Conservation (phyloP, 495 filamentous ascomycete genomes). For the Hypoxylon perforatum region DNA sequence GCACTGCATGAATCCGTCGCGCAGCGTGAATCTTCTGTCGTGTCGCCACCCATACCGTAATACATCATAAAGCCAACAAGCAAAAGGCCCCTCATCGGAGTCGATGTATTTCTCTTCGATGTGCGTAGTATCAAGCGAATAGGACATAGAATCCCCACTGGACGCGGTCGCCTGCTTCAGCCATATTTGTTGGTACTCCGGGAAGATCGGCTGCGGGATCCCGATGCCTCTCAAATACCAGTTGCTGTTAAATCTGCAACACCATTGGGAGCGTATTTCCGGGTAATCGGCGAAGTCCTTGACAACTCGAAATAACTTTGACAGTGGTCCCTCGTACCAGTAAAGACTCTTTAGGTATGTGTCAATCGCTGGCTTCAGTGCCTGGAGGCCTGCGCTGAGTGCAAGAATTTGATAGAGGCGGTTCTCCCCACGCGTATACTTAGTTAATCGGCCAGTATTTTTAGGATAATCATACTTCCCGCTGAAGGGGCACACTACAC, state of each 20-base stretch:
- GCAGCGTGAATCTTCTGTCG: too few species aligned
- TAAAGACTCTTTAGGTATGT: background rate
- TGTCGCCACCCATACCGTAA: background rate
- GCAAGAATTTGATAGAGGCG: background rate
- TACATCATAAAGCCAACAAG: conserved; percentile 1
- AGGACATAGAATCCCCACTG: background rate
- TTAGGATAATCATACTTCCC: too few species aligned
- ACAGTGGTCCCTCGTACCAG: too few species aligned
- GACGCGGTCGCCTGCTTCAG: background rate
- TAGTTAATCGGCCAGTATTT: too few species aligned
- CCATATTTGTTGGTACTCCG: conserved; percentile 3
- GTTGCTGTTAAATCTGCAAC: too few species aligned
- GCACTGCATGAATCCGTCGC: background rate
- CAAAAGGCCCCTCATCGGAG: background rate
- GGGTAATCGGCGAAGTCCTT: too few species aligned
- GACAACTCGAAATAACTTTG: too few species aligned
- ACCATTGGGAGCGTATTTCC: too few species aligned
- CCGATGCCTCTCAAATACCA: too few species aligned
- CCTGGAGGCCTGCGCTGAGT: background rate
- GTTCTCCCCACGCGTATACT: background rate
- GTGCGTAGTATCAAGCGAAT: background rate
- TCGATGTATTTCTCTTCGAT: background rate
- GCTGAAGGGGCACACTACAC: too few species aligned
- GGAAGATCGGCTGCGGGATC: background rate
- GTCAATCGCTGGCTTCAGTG: background rate